phyloP scores from a whole-genome alignment of 192 early-diverging fungal species.

The Chytriomyces confervae region DNA sequence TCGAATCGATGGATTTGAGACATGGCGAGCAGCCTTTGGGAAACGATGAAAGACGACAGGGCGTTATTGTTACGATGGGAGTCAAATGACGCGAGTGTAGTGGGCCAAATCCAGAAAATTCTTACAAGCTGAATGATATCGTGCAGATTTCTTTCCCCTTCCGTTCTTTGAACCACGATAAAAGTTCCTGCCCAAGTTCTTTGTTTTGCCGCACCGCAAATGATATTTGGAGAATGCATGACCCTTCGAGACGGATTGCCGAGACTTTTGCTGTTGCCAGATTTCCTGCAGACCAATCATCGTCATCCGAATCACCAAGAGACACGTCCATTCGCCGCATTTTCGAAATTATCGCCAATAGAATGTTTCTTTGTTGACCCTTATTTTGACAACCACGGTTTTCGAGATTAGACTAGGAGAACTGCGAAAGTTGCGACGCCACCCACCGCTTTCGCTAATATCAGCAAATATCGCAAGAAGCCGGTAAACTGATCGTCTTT shows the following conservation, averaged over 20 bases:
- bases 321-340: not conserved
- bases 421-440: not conserved
- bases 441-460: slow-evolving; percentile 21
- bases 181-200: slow-evolving; percentile 15
- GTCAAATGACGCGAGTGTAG: not conserved
- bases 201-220: slow-evolving; percentile 27
- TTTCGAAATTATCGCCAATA: not conserved
- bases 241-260: slow-evolving; percentile 11
- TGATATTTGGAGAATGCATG: slow-evolving; percentile 23
- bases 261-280: not conserved
- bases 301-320: slow-evolving; percentile 13
- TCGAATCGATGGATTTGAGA: slow-evolving; percentile 30
- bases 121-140: slow-evolving; percentile 11
- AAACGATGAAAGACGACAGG: not conserved
- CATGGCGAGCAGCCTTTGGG: slow-evolving; percentile 16
- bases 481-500: not conserved
- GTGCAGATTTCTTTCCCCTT: not conserved
- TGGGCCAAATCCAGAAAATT: not conserved
- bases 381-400: not conserved
- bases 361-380: slow-evolving; percentile 2
- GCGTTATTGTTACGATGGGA: not conserved
- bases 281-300: not conserved
- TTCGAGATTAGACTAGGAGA: not conserved
- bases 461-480: slow-evolving; percentile 15
- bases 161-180: not conserved